Evolutionary conservation across 164 flowering plant species (phyloP).

Genomic region (Magnolia sinica): DNA sequence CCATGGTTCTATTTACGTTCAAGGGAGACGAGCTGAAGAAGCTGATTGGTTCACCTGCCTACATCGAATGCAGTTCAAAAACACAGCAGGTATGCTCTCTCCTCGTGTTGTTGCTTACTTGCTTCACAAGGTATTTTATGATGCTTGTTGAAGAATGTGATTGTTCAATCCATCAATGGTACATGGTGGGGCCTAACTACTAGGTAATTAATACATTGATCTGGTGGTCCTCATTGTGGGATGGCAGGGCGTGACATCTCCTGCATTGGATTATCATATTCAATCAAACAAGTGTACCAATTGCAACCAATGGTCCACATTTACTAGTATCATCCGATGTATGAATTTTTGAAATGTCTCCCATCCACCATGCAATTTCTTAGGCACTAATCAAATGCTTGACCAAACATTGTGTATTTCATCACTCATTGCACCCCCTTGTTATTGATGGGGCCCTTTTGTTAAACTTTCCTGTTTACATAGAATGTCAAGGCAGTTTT

Average conservation of each 20-base stretch:
- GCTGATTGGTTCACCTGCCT: constrained; percentile 71
- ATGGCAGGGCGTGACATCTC: too few species aligned
- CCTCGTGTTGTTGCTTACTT: neutral
- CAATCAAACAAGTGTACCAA: too few species aligned
- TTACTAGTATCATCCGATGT: too few species aligned
- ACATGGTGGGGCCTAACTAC: too few species aligned
- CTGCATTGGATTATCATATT: too few species aligned
- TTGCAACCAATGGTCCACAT: too few species aligned
- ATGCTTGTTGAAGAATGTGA: neutral
- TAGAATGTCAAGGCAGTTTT: constrained; percentile 92
- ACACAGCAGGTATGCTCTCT: constrained; percentile 61
- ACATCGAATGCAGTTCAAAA: constrained; percentile 82
- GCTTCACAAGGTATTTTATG: neutral
- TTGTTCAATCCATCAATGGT: neutral
- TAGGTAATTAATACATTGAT: too few species aligned
- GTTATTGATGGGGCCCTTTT: neutral
- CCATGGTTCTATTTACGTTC: constrained; percentile 2
- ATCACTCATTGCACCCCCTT: neutral
- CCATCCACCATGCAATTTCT: too few species aligned
- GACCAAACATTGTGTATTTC: neutral
- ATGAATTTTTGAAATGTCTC: too few species aligned
- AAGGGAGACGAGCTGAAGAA: constrained; percentile 83
- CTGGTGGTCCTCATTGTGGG: too few species aligned
- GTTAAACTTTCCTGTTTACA: neutral
- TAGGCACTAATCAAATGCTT: neutral